Percentiles rank a stretch among this genome's conserved stretches.
These are phyloP conservation scores for Talaromyces atroroseus DNA, from an alignment of 2,329 filamentous ascomycete genomes.

Conservation along the genomic window DNA sequence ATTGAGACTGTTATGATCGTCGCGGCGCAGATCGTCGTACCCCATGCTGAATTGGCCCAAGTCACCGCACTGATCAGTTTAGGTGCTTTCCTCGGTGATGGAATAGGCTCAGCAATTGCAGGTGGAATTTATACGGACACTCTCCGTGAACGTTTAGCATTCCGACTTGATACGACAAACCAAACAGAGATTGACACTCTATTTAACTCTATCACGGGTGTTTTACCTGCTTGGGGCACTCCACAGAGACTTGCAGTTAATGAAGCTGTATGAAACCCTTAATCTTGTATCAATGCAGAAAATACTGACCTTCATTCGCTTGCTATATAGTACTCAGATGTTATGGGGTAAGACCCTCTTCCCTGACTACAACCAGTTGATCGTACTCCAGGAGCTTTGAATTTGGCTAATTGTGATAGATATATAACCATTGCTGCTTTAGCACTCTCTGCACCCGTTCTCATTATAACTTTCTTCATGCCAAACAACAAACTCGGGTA, in stretches of 20 bases:
- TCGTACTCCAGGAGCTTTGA: not conserved
- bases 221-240: conserved; percentile 38
- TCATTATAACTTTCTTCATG: not conserved
- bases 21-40: conserved; percentile 42
- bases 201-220: conserved; percentile 44
- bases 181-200: conserved; percentile 32
- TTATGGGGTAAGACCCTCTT: not conserved
- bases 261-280: conserved; percentile 24
- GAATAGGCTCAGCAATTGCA: conserved; percentile 37
- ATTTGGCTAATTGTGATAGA: not conserved
- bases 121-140: conserved; percentile 49
- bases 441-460: not conserved
- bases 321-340: conserved; percentile 2
- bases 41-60: conserved; percentile 44
- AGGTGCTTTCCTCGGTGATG: conserved; percentile 36
- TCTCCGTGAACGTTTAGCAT: conserved; percentile 33
- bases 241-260: conserved; percentile 40
- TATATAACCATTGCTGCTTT: not conserved
- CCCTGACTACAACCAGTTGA: not conserved
- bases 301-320: not conserved
- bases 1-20: conserved; percentile 42
- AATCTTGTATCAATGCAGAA: not conserved
- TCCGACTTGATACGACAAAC: conserved; percentile 32
- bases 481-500: conserved; percentile 1
- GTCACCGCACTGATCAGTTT: conserved; percentile 44